Evolutionary conservation across 345 rosid species (phyloP), one percentile per base, ranked within the genome.

Genomic region (Boechera stricta): DNA sequence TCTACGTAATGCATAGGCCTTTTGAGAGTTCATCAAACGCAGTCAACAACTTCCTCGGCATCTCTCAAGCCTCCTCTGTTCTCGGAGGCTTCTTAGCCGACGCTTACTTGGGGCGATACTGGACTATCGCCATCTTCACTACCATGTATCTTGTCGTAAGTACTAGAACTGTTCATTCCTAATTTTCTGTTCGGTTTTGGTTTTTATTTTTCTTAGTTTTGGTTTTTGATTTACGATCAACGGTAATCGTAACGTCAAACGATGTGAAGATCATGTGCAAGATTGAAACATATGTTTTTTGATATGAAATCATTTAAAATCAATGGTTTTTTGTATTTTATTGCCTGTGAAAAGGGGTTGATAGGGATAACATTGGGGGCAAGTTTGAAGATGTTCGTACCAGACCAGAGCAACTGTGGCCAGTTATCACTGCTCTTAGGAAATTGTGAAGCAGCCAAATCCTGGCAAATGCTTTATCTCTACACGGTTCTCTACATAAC

Each of bases 81-180:
- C 71, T 91, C 5, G 98, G 98, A 31, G 98, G 98, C 26, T 94
- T 94, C 79, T 82, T 94, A 29, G 98, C 98, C 3, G 98, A 94
- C 56, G 98, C 98, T 7, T 94, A 94, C 85, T 92, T 90, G 29
- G 97, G 98, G 55, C 87, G 98, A 55, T 94, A 91, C 59, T 87
- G 97, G 97, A 94, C 97, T 0, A 94, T 94, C 49, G 94, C 97
- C 33, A 88, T 91, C 69, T 94, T 94, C 91, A 86, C 97, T 11
- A 91, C 92, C 7, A 82, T 91, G 76, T 94, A 94, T 85, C 96
- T 94, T 75, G 77, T 72, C 62, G 98, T 91, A 68, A 83, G 53
- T 48, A 48, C 53, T 16, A 48, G 13, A 10, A 41, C 13, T 41
- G 13, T 41, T 41, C 44, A 41, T 3, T 41, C 12, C 44, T 41